Evolutionary conservation across 208 protist species (phyloP).

Genomic region (Leishmania major): DNA sequence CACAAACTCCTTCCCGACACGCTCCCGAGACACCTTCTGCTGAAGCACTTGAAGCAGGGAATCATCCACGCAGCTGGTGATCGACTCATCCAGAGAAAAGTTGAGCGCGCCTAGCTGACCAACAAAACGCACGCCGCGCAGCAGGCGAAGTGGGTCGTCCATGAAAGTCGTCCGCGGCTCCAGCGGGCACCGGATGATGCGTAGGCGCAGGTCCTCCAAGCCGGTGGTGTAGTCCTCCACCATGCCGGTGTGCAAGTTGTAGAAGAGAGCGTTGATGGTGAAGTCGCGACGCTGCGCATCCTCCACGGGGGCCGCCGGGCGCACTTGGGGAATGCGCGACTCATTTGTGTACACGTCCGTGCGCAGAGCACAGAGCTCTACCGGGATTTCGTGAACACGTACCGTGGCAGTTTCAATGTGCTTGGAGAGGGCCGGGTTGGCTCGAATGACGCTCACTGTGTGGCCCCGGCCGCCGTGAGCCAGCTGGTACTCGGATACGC

Average conservation of each 20-base stretch:
- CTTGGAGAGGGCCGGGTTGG: constrained; percentile 97
- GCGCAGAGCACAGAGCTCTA: constrained; percentile 98
- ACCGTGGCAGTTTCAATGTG: constrained; percentile 98
- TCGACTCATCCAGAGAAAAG: constrained; percentile 78
- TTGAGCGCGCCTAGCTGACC: constrained; percentile 82
- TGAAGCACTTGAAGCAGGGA: constrained; percentile 55
- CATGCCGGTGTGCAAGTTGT: constrained; percentile 95
- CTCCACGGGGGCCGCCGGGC: constrained; percentile 81
- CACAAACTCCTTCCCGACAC: constrained; percentile 81
- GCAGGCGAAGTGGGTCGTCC: constrained; percentile 95
- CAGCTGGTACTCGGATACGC: constrained; percentile 80
- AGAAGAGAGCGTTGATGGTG: constrained; percentile 99
- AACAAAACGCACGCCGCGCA: constrained; percentile 94
- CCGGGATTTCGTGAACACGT: constrained; percentile 80
- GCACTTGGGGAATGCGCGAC: constrained; percentile 92
- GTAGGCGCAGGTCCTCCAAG: constrained; percentile 83
- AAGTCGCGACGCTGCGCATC: constrained; percentile 98
- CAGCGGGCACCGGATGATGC: constrained; percentile 92
- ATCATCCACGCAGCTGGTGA: constrained; percentile 54
- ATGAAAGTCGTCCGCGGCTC: constrained; percentile 81
- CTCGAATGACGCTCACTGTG: constrained; percentile 93
- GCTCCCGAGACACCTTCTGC: constrained; percentile 86
- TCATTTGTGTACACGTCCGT: constrained; percentile 92
- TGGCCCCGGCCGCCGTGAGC: constrained; percentile 35
- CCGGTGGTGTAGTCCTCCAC: constrained; percentile 97